A percentile compares a stretch with the other conserved stretches of the same genome.
Conservation (phyloP, 768 basidiomycete genomes). For the Phlebiopsis flavidoalba region DNA sequence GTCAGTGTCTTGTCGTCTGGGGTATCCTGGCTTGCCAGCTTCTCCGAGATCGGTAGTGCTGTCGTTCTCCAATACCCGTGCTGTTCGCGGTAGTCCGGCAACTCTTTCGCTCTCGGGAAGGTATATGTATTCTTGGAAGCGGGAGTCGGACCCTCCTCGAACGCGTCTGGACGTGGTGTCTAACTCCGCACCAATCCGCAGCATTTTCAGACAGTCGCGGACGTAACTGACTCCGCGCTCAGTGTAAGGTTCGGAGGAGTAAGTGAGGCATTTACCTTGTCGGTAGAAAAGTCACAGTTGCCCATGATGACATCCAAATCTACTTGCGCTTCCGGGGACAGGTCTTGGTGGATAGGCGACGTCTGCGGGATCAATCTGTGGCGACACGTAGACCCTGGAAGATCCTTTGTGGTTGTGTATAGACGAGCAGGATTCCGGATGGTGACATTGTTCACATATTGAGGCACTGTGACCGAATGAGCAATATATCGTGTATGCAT, state of each 20-base stretch:
- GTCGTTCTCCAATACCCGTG: background rate
- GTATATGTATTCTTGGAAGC: conserved; percentile 66
- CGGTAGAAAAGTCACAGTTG: conserved; percentile 83
- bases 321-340: conserved; percentile 70
- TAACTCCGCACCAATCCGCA: conserved; percentile 82
- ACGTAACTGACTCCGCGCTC: conserved; percentile 63
- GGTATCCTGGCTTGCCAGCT: background rate
- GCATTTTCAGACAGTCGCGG: conserved; percentile 90
- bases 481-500: background rate
- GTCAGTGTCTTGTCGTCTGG: background rate
- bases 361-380: conserved; percentile 17
- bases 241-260: conserved; percentile 2
- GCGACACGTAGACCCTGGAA: background rate
- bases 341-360: conserved; percentile 87
- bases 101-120: background rate
- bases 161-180: conserved; percentile 73
- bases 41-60: background rate
- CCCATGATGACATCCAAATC: conserved; percentile 91
- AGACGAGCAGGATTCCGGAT: conserved; percentile 71
- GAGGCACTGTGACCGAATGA: conserved; percentile 49
- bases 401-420: background rate
- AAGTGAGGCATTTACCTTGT: conserved; percentile 45
- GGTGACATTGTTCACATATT: conserved; percentile 50
- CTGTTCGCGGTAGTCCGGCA: background rate
- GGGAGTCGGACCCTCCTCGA: conserved; percentile 66